phyloP scores from a whole-genome alignment of 257 asterid species.

The Rhazya stricta region DNA sequence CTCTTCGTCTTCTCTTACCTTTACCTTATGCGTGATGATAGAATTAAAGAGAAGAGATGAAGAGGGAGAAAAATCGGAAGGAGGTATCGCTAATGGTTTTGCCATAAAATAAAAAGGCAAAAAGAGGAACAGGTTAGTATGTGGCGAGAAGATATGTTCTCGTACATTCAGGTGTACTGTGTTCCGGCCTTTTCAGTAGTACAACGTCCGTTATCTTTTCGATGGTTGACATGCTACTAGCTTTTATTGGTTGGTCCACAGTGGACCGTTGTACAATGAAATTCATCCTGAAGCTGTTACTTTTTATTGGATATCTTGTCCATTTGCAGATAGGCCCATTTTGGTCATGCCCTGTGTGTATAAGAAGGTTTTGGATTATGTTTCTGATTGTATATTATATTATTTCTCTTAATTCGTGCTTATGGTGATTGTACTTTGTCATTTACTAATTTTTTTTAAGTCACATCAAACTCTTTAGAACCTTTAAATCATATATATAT shows the following conservation, averaged over 20 bases:
- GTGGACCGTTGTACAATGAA: neutral
- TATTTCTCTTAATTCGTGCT: no score
- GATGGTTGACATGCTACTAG: no score
- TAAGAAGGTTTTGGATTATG: no score
- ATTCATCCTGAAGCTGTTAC: neutral
- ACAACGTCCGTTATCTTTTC: no score
- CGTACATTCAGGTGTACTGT: neutral
- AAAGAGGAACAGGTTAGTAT: neutral
- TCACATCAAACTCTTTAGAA: no score
- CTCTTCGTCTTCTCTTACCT: neutral
- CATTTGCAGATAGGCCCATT: no score
- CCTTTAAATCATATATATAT: no score
- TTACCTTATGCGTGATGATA: neutral
- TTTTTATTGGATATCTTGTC: neutral
- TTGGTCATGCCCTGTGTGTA: no score
- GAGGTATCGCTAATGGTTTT: neutral
- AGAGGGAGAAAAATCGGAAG: neutral
- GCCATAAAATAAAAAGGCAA: no score
- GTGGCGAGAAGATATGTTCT: neutral
- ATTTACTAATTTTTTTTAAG: no score
- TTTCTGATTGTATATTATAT: no score
- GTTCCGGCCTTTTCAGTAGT: neutral
- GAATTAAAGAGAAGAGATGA: neutral
- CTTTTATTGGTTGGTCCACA: neutral
- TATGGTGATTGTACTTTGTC: no score